These are phyloP conservation scores for Fusarium albidum DNA, from an alignment of 2,329 filamentous ascomycete species.

Conservation along the genomic window DNA sequence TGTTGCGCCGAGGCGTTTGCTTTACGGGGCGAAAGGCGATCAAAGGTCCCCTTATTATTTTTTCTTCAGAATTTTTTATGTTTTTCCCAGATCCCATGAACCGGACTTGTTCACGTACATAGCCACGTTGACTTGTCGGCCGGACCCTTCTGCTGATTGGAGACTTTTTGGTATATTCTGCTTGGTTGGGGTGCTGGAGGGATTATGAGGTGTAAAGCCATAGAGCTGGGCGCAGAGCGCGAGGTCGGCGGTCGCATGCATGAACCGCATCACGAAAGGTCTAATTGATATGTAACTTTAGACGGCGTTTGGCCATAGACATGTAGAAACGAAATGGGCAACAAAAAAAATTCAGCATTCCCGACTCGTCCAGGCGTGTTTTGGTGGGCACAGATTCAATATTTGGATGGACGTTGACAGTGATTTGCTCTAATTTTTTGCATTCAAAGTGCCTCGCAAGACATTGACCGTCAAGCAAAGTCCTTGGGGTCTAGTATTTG, in stretches of 20 bases:
- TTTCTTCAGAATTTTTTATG: constrained; percentile 26
- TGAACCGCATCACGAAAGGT: constrained; percentile 48
- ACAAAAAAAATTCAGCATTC: constrained; percentile 27
- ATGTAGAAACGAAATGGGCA: constrained; percentile 49
- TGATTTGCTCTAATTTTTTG: constrained; percentile 25
- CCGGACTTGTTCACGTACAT: constrained; percentile 37
- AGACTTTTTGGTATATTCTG: constrained; percentile 43
- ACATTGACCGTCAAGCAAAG: constrained; percentile 35
- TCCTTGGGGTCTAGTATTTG: constrained; percentile 32
- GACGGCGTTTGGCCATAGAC: constrained; percentile 52
- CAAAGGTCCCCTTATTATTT: constrained; percentile 39
- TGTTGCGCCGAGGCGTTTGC: constrained; percentile 33
- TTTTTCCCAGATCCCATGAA: constrained; percentile 28
- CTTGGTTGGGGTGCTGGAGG: constrained; percentile 39
- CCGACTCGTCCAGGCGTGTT: no score
- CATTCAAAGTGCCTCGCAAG: constrained; percentile 29
- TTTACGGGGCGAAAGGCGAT: constrained; percentile 45
- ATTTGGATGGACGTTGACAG: constrained; percentile 13
- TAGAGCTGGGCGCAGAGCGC: constrained; percentile 50
- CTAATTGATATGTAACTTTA: constrained; percentile 53
- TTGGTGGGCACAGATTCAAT: no score
- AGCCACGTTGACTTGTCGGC: constrained; percentile 33
- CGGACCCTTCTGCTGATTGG: constrained; percentile 41
- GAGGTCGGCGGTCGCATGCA: constrained; percentile 43
- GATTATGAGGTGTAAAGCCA: constrained; percentile 47